phyloP scores from a whole-genome alignment of 108 stramenopile species.

The Aurantiochytrium sp. region DNA sequence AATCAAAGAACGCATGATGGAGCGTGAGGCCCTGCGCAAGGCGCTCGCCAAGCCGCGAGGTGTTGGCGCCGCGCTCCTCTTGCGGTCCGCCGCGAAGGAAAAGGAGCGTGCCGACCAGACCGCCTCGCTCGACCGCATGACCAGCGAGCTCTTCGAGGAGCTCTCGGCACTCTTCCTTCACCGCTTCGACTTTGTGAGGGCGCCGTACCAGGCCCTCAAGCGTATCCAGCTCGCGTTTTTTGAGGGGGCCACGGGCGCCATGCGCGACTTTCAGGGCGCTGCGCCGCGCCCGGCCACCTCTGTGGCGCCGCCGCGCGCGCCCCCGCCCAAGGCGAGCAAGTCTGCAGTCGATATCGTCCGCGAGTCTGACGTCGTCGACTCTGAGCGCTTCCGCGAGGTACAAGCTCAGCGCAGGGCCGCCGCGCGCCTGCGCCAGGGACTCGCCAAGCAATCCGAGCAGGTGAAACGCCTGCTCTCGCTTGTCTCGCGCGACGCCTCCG shows the following conservation, averaged over 20 bases:
- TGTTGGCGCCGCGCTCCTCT: not conserved
- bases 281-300: not conserved
- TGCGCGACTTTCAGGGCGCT: not conserved
- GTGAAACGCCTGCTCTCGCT: not conserved
- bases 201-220: slow-evolving; percentile 15
- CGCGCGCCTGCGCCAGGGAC: not conserved
- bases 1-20: not conserved
- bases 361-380: not conserved
- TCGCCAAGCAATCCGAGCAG: not conserved
- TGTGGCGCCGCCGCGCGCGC: not conserved
- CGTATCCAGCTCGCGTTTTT: not conserved
- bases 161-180: not conserved
- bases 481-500: not conserved
- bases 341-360: not conserved
- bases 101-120: not conserved
- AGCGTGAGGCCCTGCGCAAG: not conserved
- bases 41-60: not conserved
- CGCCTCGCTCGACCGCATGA: not conserved
- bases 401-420: not conserved
- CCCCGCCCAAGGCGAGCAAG: not conserved
- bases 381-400: not conserved
- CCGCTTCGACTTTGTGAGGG: slow-evolving; percentile 4
- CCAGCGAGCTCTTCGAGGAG: slow-evolving; percentile 27
- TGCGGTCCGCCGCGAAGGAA: not conserved
- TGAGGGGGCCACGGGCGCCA: not conserved